Conservation (phyloP, 2,329 filamentous ascomycete genomes). For the Penicillium sp. region DNA sequence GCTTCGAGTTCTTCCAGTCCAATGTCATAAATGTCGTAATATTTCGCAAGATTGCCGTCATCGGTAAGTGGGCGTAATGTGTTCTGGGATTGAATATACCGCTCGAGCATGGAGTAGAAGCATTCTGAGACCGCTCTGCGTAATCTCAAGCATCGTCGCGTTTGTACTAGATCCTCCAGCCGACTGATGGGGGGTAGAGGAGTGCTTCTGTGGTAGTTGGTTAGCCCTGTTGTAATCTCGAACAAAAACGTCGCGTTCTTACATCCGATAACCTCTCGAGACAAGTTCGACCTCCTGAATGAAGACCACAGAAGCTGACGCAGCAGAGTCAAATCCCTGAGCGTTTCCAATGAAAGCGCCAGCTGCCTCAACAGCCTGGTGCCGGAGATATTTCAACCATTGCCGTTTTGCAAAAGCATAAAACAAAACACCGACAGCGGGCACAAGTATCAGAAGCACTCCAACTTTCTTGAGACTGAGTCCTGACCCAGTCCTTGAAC, state of each 20-base stretch:
- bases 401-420: slow-evolving; percentile 75
- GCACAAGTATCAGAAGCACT: slow-evolving; percentile 48
- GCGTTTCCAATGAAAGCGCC: slow-evolving; percentile 69
- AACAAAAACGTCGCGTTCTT: slow-evolving; percentile 36
- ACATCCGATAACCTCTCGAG: slow-evolving; percentile 84
- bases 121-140: slow-evolving; percentile 72
- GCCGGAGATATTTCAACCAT: slow-evolving; percentile 75
- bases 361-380: slow-evolving; percentile 70
- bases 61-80: slow-evolving; percentile 72
- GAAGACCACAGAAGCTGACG: slow-evolving; percentile 72
- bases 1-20: slow-evolving; percentile 71
- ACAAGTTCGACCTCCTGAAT: slow-evolving; percentile 96
- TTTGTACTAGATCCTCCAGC: slow-evolving; percentile 78
- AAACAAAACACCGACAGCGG: slow-evolving; percentile 56
- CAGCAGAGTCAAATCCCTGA: slow-evolving; percentile 77
- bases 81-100: slow-evolving; percentile 68
- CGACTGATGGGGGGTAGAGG: slow-evolving; percentile 90
- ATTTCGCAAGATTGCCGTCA: slow-evolving; percentile 81
- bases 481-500: slow-evolving; percentile 54
- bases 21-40: slow-evolving; percentile 86
- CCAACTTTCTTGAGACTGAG: slow-evolving; percentile 43
- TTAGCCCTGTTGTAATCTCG: slow-evolving; percentile 7
- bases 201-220: slow-evolving; percentile 62
- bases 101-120: slow-evolving; percentile 68
- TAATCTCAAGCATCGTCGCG: slow-evolving; percentile 74